Evolutionary conservation across 2,329 filamentous ascomycete species (phyloP).

Genomic region (Epichloe uncinata): DNA sequence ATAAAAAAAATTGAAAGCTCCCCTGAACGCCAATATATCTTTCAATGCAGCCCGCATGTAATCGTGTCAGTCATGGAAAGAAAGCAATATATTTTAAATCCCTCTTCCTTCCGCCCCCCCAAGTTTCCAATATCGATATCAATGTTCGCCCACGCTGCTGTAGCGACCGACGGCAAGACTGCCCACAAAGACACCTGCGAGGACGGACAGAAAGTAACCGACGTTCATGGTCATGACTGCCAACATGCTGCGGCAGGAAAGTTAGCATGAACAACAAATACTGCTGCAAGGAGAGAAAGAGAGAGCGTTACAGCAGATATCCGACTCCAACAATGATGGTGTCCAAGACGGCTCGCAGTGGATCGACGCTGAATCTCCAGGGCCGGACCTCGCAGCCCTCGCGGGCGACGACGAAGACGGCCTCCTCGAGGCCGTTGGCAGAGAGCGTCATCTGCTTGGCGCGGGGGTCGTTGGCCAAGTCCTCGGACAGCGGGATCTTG

Average conservation of each 20-base stretch:
- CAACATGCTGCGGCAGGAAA: conserved; percentile 56
- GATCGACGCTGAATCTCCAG: conserved; percentile 71
- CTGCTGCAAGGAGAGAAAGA: background rate
- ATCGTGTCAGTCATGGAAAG: background rate
- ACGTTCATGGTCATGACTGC: conserved; percentile 84
- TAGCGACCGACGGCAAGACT: conserved; percentile 70
- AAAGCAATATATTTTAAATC: background rate
- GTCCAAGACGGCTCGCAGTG: conserved; percentile 57
- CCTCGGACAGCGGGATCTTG: conserved; percentile 43
- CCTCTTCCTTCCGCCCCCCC: too few relatives aligned
- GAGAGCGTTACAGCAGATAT: conserved; percentile 77
- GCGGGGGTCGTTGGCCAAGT: conserved; percentile 43
- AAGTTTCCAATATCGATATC: too few relatives aligned
- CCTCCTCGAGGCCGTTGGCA: conserved; percentile 69
- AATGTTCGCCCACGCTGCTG: conserved; percentile 35
- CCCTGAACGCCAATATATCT: background rate
- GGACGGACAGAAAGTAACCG: conserved; percentile 71
- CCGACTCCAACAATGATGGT: conserved; percentile 62
- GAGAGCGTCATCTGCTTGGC: conserved; percentile 52
- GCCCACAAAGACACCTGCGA: conserved; percentile 72
- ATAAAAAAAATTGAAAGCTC: too few relatives aligned
- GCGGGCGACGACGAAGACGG: conserved; percentile 58
- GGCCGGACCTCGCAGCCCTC: conserved; percentile 42
- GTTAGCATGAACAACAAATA: too few relatives aligned
- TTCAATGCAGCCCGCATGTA: background rate